phyloP scores from a whole-genome alignment of 2,329 filamentous ascomycete species.

The Fusarium multiceps region DNA sequence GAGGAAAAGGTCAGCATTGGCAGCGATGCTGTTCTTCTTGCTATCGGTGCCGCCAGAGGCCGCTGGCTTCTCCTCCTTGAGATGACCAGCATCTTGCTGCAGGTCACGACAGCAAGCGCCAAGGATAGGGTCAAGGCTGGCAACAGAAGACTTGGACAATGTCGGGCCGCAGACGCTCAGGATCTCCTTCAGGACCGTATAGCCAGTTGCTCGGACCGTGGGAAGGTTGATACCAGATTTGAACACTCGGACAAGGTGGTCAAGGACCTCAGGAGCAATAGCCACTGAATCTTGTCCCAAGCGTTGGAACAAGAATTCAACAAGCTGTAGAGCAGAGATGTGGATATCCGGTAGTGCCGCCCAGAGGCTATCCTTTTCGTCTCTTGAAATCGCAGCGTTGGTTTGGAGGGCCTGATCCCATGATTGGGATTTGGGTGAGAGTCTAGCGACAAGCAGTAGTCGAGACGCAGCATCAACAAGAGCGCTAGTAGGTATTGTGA shows the following conservation, averaged over 20 bases:
- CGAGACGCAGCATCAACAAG: slow-evolving; percentile 77
- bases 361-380: slow-evolving; percentile 86
- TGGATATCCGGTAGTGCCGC: slow-evolving; percentile 79
- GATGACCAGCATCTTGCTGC: slow-evolving; percentile 63
- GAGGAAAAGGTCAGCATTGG: slow-evolving; percentile 81
- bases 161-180: slow-evolving; percentile 72
- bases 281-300: slow-evolving; percentile 69
- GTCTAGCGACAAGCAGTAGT: slow-evolving; percentile 73
- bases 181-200: slow-evolving; percentile 67
- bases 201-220: slow-evolving; percentile 69
- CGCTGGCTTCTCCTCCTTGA: slow-evolving; percentile 53
- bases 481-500: slow-evolving; percentile 74
- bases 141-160: slow-evolving; percentile 73
- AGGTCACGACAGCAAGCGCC: slow-evolving; percentile 80
- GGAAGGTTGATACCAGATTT: slow-evolving; percentile 64
- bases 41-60: slow-evolving; percentile 44
- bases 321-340: slow-evolving; percentile 72
- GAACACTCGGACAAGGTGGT: slow-evolving; percentile 79
- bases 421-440: slow-evolving; percentile 58
- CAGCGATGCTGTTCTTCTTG: slow-evolving; percentile 57
- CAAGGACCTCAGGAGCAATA: slow-evolving; percentile 72
- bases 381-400: slow-evolving; percentile 78
- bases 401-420: slow-evolving; percentile 67
- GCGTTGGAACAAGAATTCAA: slow-evolving; percentile 67
- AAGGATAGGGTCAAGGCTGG: slow-evolving; percentile 70